These are phyloP conservation scores for Pyrrhoderma noxium DNA, from an alignment of 1,284 basidiomycete species.

Conservation along the genomic window DNA sequence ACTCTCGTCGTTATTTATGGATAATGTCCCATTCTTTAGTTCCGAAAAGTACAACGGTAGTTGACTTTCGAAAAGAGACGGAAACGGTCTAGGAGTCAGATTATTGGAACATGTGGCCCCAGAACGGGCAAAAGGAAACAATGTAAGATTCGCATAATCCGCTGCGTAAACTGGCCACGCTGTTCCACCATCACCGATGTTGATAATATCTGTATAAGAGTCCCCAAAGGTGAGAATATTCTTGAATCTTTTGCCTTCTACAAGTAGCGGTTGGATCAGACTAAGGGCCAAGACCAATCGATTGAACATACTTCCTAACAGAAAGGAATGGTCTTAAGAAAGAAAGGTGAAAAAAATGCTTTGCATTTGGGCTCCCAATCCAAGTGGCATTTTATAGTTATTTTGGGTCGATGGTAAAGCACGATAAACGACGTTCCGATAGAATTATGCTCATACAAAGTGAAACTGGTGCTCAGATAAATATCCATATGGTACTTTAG, in stretches of 20 bases:
- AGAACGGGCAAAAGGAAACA: conserved; percentile 36
- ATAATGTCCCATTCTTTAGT: conserved; percentile 24
- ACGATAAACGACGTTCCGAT: too few relatives aligned
- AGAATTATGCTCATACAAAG: too few relatives aligned
- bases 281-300: neutral
- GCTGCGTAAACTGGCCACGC: conserved; percentile 41
- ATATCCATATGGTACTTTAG: too few relatives aligned
- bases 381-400: too few relatives aligned
- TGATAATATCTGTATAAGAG: conserved; percentile 37
- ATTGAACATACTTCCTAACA: too few relatives aligned
- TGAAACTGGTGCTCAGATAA: too few relatives aligned
- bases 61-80: conserved; percentile 33
- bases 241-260: conserved; percentile 28
- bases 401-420: too few relatives aligned
- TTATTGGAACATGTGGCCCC: conserved; percentile 40
- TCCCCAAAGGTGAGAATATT: conserved; percentile 42
- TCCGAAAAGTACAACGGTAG: conserved; percentile 33
- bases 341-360: too few relatives aligned
- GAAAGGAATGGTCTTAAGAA: too few relatives aligned
- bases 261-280: conserved; percentile 22
- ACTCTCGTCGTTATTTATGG: conserved; percentile 29
- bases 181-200: conserved; percentile 30
- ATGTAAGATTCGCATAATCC: conserved; percentile 31
- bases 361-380: too few relatives aligned
- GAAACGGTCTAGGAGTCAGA: conserved; percentile 33